Evolutionary conservation across 2,329 filamentous ascomycete genomes (phyloP), one percentile per base, ranked within the genome.

Genomic region (Mariannaea elegans): DNA sequence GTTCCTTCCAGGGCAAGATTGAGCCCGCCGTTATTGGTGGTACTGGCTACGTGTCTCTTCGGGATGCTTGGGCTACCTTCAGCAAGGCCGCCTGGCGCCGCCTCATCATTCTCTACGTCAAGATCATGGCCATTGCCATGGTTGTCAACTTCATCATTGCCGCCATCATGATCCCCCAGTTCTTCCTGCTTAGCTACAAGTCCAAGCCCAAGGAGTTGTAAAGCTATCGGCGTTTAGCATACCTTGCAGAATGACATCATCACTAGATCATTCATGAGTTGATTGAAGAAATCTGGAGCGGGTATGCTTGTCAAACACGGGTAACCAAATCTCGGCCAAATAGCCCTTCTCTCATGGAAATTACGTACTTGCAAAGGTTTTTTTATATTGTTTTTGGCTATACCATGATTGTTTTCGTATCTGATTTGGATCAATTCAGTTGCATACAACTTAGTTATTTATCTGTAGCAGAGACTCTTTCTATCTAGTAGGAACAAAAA

Each of bases 21-120:
- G 86, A 90, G 65, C 88, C 91, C n/a, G 85, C 86, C 60, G 83
- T 93, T 48, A 81, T 93, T n/a, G 89, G 87, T 59, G 92, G 90
- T 54, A 85, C 83, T 64, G 91, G 92, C 65, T 88, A 86, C 66
- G 83, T 92, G 62, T 86, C 90, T 38, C 84, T 94, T 71, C 75
- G 85, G 48, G 90, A 94, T 69, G 93, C 93, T 1, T 94, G 93
- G 91, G 84, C 82, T 69, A 91, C 87, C 32, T 94, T 97, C 75
- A 87, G 89, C 73, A 86, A 85, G 75, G 81, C 87, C 61, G 88
- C 91, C 42, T 90, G 92, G 76, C 81, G 88, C 66, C 87, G 93
- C 56, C 83, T 97, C 48, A 76, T 93, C 71, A 88, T 90, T 77
- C 83, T 95, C 29, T 90, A 92, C 69, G 78, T 83, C 77, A 97